phyloP scores from a whole-genome alignment of 176 grass and related monocot species.

The Coix lacrymajobi region DNA sequence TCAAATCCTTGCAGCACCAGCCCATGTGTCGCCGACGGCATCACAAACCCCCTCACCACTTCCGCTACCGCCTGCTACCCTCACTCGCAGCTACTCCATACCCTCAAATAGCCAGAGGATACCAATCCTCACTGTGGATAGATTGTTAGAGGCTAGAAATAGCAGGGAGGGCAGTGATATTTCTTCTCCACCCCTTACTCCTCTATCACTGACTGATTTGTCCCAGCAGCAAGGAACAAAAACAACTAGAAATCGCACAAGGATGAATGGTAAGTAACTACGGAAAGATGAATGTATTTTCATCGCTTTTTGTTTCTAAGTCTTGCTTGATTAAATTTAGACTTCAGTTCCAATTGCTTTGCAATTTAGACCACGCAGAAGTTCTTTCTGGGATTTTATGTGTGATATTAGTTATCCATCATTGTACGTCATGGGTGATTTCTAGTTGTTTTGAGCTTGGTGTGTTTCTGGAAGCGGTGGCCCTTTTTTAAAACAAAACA shows the following conservation, averaged over 20 bases:
- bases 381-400: not conserved
- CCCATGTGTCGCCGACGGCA: not conserved
- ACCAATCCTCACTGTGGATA: slow-evolving; percentile 46
- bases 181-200: slow-evolving; percentile 41
- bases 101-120: slow-evolving; percentile 71
- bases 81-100: slow-evolving; percentile 59
- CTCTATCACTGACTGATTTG: slow-evolving; percentile 31
- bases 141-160: slow-evolving; percentile 43
- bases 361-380: not conserved
- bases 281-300: not conserved
- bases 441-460: not conserved
- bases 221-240: slow-evolving; percentile 32
- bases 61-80: slow-evolving; percentile 50
- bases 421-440: not conserved
- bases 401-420: not conserved
- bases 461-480: not conserved
- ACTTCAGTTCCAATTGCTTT: not conserved
- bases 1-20: slow-evolving; percentile 9
- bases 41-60: slow-evolving; percentile 47
- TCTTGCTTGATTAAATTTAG: slow-evolving; percentile 4
- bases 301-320: not conserved
- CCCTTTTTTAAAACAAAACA: not conserved
- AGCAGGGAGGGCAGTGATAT: slow-evolving; percentile 39
- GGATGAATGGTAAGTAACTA: slow-evolving; percentile 40
- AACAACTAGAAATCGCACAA: slow-evolving; percentile 17